These are phyloP conservation scores for Starmera pachycereana DNA, from an alignment of 805 yeast genomes.

Conservation along the genomic window DNA sequence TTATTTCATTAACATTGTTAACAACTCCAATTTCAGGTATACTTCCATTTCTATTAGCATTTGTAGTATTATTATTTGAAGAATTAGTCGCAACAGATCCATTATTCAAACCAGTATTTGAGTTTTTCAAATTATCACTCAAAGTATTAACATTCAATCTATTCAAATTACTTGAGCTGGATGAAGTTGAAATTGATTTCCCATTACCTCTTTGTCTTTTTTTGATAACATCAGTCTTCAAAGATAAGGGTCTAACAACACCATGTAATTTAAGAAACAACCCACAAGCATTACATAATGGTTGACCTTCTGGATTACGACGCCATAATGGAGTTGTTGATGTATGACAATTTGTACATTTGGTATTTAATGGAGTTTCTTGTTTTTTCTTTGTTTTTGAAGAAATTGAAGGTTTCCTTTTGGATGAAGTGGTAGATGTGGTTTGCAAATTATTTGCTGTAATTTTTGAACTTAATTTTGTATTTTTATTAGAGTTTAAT, in stretches of 20 bases:
- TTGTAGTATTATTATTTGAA: not conserved
- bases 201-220: conserved; percentile 65
- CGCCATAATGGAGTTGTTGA: conserved; percentile 94
- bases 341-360: conserved; percentile 85
- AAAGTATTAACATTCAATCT: not conserved
- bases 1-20: too few relatives aligned
- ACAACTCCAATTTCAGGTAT: too few relatives aligned
- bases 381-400: conserved; percentile 3
- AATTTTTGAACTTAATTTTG: conserved; percentile 13
- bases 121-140: not conserved
- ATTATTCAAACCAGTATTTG: not conserved
- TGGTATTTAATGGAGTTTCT: conserved; percentile 11
- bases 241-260: conserved; percentile 83
- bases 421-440: conserved; percentile 1
- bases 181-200: conserved; percentile 5
- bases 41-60: not conserved
- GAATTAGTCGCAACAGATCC: not conserved
- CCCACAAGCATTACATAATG: conserved; percentile 95
- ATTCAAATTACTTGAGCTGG: not conserved
- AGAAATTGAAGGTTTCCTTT: conserved; percentile 9
- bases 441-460: not conserved
- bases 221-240: conserved; percentile 87
- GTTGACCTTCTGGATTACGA: conserved; percentile 84
- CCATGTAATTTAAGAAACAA: conserved; percentile 87
- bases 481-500: not conserved